phyloP scores from a whole-genome alignment of 2,329 filamentous ascomycete species.

The Botrytis tulipae region DNA sequence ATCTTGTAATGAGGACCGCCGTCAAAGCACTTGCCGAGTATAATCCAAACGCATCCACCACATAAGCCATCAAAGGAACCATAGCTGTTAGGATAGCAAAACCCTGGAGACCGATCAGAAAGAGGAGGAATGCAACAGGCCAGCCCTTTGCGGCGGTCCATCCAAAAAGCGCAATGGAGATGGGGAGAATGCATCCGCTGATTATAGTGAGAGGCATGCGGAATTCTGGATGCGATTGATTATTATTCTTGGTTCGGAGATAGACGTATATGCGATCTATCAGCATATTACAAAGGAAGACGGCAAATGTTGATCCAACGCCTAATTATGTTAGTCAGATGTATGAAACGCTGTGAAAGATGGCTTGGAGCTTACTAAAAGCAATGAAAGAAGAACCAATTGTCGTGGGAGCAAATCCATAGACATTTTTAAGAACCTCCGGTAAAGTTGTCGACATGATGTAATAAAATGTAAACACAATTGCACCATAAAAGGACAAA shows the following conservation, averaged over 20 bases:
- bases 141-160: slow-evolving; percentile 51
- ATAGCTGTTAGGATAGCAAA: slow-evolving; percentile 48
- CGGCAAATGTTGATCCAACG: slow-evolving; percentile 39
- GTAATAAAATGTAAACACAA: slow-evolving; percentile 47
- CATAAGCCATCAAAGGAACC: slow-evolving; percentile 49
- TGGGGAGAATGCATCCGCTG: slow-evolving; percentile 52
- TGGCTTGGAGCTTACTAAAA: slow-evolving; percentile 45
- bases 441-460: slow-evolving; percentile 47
- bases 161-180: slow-evolving; percentile 56
- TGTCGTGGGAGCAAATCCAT: slow-evolving; percentile 46
- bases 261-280: slow-evolving; percentile 34
- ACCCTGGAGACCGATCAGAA: slow-evolving; percentile 47
- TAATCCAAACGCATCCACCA: slow-evolving; percentile 49
- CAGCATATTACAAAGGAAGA: slow-evolving; percentile 43
- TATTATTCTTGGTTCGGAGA: slow-evolving; percentile 26
- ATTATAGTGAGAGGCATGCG: slow-evolving; percentile 59
- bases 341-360: neutral
- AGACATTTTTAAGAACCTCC: slow-evolving; percentile 43
- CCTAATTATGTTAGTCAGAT: slow-evolving; percentile 24
- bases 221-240: slow-evolving; percentile 51
- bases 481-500: slow-evolving; percentile 44
- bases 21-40: slow-evolving; percentile 46
- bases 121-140: slow-evolving; percentile 50
- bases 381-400: slow-evolving; percentile 54
- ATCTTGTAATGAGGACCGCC: slow-evolving; percentile 29